phyloP scores from a whole-genome alignment of 2,329 filamentous ascomycete genomes.

The Fusarium nodosum region DNA sequence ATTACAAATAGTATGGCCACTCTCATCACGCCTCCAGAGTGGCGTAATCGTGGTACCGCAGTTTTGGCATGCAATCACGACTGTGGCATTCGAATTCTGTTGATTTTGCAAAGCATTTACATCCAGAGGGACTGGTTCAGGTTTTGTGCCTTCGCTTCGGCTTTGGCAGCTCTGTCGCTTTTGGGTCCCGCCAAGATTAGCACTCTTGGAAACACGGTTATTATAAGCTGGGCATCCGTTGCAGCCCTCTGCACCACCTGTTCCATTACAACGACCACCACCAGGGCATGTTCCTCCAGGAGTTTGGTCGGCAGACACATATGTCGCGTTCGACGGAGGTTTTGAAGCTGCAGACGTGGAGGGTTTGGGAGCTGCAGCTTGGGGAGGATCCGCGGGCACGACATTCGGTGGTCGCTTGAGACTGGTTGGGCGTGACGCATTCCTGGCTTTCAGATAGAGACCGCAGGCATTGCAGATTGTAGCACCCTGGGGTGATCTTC shows the following conservation, averaged over 20 bases:
- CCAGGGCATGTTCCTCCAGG: constrained; percentile 92
- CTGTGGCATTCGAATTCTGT: constrained; percentile 52
- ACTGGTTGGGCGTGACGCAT: constrained; percentile 90
- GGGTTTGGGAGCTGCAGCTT: constrained; percentile 58
- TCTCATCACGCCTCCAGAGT: constrained; percentile 93
- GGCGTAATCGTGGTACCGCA: constrained; percentile 97
- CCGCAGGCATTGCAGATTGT: constrained; percentile 99
- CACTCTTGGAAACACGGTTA: constrained; percentile 91
- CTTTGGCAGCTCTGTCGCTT: constrained; percentile 57
- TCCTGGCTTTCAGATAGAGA: constrained; percentile 92
- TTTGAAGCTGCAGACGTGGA: constrained; percentile 58
- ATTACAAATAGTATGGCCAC: constrained; percentile 97
- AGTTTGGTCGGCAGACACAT: constrained; percentile 81
- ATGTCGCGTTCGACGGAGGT: constrained; percentile 67
- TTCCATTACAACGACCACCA: constrained; percentile 94
- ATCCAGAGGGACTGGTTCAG: constrained; percentile 53
- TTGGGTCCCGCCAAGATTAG: constrained; percentile 74
- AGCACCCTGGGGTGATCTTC: constrained; percentile 89
- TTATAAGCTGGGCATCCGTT: constrained; percentile 98
- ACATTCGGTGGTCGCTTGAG: constrained; percentile 80
- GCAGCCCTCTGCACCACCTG: constrained; percentile 93
- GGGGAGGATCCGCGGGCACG: constrained; percentile 59
- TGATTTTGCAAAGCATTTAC: constrained; percentile 53
- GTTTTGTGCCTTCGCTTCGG: constrained; percentile 43
- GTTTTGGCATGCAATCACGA: constrained; percentile 93